Conservation (phyloP, 371 early-diverging fungal genomes). For the Batrachochytrium dendrobatidis region DNA sequence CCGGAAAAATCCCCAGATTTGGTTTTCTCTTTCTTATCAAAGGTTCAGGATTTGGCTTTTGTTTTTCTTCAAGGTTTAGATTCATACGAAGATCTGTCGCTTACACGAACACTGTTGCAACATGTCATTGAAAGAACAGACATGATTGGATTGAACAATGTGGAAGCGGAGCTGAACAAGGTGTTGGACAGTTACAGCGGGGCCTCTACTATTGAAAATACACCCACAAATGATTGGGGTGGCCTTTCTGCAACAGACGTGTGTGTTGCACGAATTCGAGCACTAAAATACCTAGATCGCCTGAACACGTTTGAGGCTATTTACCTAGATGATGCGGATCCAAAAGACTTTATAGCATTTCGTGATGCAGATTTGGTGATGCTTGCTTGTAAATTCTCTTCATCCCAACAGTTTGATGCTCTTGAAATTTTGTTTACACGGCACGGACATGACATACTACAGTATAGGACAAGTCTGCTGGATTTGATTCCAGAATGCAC, state of each 20-base stretch:
- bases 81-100: background rate
- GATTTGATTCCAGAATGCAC: constrained; percentile 57
- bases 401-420: constrained; percentile 43
- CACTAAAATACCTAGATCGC: constrained; percentile 55
- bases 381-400: constrained; percentile 54
- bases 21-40: background rate
- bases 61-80: background rate
- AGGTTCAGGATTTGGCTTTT: background rate
- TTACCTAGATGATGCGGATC: constrained; percentile 13
- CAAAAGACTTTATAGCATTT: constrained; percentile 40
- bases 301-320: constrained; percentile 55
- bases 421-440: constrained; percentile 55
- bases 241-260: constrained; percentile 17
- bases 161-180: constrained; percentile 33
- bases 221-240: constrained; percentile 23
- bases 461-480: constrained; percentile 53
- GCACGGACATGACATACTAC: constrained; percentile 46
- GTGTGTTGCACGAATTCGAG: constrained; percentile 45
- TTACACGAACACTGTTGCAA: constrained; percentile 35
- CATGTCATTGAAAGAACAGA: constrained; percentile 46
- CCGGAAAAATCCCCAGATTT: background rate
- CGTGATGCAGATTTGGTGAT: constrained; percentile 53
- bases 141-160: constrained; percentile 23
- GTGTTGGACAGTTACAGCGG: constrained; percentile 10
- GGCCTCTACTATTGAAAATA: constrained; percentile 10